Conservation (phyloP, 2,329 filamentous ascomycete genomes). For the Lithohypha guttulata region DNA sequence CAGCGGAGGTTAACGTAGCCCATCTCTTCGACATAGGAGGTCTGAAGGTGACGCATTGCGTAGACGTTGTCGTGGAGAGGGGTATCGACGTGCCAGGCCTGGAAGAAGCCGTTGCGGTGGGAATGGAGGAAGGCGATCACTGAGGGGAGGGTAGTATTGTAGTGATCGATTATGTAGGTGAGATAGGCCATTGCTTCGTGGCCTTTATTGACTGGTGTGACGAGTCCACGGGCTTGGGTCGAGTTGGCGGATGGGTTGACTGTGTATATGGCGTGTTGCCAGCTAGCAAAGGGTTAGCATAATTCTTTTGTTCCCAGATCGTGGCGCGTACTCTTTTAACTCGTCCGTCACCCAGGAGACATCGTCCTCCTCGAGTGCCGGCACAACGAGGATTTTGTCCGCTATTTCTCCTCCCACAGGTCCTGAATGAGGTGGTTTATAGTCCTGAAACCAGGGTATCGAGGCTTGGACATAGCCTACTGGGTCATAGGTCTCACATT, state of each 20-base stretch:
- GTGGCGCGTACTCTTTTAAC: conserved; percentile 33
- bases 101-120: conserved; percentile 24
- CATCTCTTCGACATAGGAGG: conserved; percentile 40
- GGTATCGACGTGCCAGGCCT: conserved; percentile 45
- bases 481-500: conserved; percentile 9
- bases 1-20: conserved; percentile 54
- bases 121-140: conserved; percentile 38
- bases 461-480: conserved; percentile 3
- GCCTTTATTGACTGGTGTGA: conserved; percentile 35
- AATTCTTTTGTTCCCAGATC: not conserved
- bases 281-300: conserved; percentile 24
- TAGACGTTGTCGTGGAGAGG: conserved; percentile 45
- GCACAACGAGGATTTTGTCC: conserved; percentile 37
- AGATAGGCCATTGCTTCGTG: conserved; percentile 39
- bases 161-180: conserved; percentile 38
- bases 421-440: not conserved
- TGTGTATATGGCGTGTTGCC: conserved; percentile 36
- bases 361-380: conserved; percentile 33
- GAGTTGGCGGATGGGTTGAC: conserved; percentile 9
- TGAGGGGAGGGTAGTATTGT: conserved; percentile 29
- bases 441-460: conserved; percentile 5
- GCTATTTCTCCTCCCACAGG: not conserved
- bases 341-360: conserved; percentile 36
- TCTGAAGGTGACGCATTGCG: conserved; percentile 39
- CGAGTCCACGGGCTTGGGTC: conserved; percentile 22